A percentile compares a stretch with the other conserved stretches of the same genome.
phyloP scores from a whole-genome alignment of 2,329 filamentous ascomycete genomes.

The Seiridium unicorne region DNA sequence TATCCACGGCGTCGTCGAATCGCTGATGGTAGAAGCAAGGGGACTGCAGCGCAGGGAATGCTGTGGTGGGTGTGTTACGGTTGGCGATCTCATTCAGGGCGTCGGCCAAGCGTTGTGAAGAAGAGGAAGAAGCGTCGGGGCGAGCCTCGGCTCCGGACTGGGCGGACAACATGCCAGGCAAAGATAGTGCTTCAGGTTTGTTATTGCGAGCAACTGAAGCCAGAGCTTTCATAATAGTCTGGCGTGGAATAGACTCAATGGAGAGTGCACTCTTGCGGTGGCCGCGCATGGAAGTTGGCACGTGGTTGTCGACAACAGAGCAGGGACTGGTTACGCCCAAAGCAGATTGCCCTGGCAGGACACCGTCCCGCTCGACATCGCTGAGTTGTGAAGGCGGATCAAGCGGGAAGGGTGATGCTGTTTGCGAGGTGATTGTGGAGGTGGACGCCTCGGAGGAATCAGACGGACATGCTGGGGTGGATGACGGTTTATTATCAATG shows the following conservation, averaged over 20 bases:
- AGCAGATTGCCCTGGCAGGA: conserved; percentile 19
- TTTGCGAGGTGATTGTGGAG: conserved; percentile 14
- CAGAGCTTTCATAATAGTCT: conserved; percentile 80
- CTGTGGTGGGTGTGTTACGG: conserved; percentile 41
- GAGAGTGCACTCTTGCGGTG: conserved; percentile 54
- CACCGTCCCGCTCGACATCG: conserved; percentile 21
- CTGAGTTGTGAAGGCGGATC: conserved; percentile 12
- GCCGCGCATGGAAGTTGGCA: conserved; percentile 26
- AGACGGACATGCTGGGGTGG: conserved; percentile 13
- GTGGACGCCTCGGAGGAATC: conserved; percentile 2
- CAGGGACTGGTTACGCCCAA: conserved; percentile 21
- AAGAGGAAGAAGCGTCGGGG: conserved; percentile 36
- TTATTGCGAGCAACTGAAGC: conserved; percentile 63
- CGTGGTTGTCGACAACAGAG: conserved; percentile 8
- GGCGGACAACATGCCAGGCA: conserved; percentile 57
- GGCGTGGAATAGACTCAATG: conserved; percentile 68
- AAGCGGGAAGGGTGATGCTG: conserved; percentile 5
- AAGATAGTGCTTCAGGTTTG: conserved; percentile 61
- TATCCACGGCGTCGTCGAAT: conserved; percentile 94
- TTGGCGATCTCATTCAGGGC: conserved; percentile 54
- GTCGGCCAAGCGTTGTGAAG: conserved; percentile 63
- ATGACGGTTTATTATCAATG: conserved; percentile 9
- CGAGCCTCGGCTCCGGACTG: conserved; percentile 32
- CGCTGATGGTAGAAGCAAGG: conserved; percentile 98
- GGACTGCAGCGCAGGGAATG: conserved; percentile 73